A percentile compares a stretch with the other conserved stretches of the same genome.
Evolutionary conservation across 2,329 filamentous ascomycete genomes (phyloP).

Genomic region (Cucurbitaria berberidis): DNA sequence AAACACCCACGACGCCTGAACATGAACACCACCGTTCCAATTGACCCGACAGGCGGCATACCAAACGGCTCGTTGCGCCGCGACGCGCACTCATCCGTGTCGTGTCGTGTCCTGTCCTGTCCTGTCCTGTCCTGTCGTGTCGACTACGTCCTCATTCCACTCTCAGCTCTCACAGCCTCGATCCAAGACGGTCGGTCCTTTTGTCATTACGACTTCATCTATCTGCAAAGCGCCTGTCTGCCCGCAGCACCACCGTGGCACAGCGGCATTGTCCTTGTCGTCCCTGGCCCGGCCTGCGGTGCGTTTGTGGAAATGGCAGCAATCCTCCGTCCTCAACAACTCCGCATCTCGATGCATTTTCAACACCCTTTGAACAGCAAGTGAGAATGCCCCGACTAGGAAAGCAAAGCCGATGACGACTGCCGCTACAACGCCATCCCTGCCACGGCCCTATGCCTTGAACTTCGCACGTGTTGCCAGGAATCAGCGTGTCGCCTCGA

Average conservation of each 20-base stretch:
- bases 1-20: background rate
- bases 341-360: background rate
- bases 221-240: conserved; percentile 13
- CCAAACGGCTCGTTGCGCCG: conserved; percentile 3
- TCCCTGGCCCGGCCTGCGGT: conserved; percentile 4
- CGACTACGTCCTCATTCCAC: background rate
- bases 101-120: too few species aligned
- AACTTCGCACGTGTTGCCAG: background rate
- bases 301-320: conserved; percentile 2
- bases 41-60: conserved; percentile 2
- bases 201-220: conserved; percentile 20
- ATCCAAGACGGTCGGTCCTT: conserved; percentile 6
- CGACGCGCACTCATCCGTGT: too few species aligned
- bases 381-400: too few species aligned
- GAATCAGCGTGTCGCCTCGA: background rate
- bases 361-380: background rate
- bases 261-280: background rate
- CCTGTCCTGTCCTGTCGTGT: too few species aligned
- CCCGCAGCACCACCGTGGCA: conserved; percentile 1
- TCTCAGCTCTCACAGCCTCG: conserved; percentile 13
- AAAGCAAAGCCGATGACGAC: background rate
- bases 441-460: too few species aligned
- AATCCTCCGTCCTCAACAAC: background rate
- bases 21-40: too few species aligned
- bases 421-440: too few species aligned